Evolutionary conservation across 2,329 filamentous ascomycete species (phyloP).

Genomic region (Nothomitra cinnamomea): DNA sequence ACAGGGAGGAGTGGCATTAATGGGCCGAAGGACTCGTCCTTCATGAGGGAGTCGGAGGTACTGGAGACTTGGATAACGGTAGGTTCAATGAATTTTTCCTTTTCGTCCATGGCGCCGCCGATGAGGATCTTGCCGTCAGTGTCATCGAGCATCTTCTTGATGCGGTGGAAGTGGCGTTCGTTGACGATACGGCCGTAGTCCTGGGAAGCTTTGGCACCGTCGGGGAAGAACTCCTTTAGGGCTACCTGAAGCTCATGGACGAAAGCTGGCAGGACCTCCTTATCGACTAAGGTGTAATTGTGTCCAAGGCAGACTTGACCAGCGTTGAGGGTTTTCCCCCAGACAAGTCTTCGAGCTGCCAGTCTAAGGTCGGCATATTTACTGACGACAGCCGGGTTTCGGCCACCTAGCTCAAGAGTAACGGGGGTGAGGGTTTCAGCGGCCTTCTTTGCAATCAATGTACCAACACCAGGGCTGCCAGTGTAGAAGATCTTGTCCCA

Average conservation of each 20-base stretch:
- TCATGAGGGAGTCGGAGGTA: constrained; percentile 58
- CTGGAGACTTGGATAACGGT: constrained; percentile 77
- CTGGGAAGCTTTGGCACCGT: constrained; percentile 58
- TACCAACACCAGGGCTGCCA: constrained; percentile 60
- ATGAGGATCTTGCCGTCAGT: constrained; percentile 70
- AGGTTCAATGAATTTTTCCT: constrained; percentile 70
- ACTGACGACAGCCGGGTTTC: constrained; percentile 83
- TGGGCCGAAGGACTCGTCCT: constrained; percentile 84
- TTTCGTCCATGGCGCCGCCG: constrained; percentile 69
- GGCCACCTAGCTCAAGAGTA: constrained; percentile 75
- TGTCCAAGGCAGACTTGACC: constrained; percentile 88
- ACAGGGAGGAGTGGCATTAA: constrained; percentile 69
- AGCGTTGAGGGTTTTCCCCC: constrained; percentile 73
- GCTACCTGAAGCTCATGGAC: constrained; percentile 56
- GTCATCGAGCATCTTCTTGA: constrained; percentile 83
- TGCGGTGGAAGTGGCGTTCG: constrained; percentile 55
- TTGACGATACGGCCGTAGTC: constrained; percentile 76
- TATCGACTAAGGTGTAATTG: constrained; percentile 80
- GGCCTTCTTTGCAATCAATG: constrained; percentile 77
- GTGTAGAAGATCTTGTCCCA: constrained; percentile 99
- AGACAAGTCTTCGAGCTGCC: constrained; percentile 69
- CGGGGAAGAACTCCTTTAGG: constrained; percentile 64
- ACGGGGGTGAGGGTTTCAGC: constrained; percentile 79
- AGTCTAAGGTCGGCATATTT: constrained; percentile 63
- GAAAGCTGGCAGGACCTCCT: constrained; percentile 52